A percentile compares a stretch with the other conserved stretches of the same genome.
Conservation (phyloP, 306 rosid genomes). For the Rubus idaeus region DNA sequence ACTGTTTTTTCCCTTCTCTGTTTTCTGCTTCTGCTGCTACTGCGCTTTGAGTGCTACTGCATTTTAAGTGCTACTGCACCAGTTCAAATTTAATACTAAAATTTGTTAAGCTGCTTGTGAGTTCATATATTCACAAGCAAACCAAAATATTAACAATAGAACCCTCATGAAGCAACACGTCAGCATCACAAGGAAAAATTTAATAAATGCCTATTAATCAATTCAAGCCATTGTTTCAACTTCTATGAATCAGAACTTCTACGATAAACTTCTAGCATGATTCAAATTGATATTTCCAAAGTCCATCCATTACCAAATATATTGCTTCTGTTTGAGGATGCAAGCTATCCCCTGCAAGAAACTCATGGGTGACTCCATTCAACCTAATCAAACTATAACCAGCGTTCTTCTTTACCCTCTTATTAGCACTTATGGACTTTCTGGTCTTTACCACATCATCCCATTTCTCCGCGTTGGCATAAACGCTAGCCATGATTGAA, state of each 20-base stretch:
- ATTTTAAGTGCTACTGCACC: too few relatives aligned
- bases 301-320: constrained; percentile 16
- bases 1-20: too few relatives aligned
- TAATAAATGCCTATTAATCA: neutral
- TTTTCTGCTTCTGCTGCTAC: too few relatives aligned
- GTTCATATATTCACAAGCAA: too few relatives aligned
- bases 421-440: constrained; percentile 43
- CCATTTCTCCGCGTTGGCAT: constrained; percentile 64
- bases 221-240: constrained; percentile 2
- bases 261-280: neutral
- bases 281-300: constrained; percentile 24
- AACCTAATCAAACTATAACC: constrained; percentile 54
- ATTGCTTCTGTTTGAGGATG: constrained; percentile 24
- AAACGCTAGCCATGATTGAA: constrained; percentile 69
- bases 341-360: constrained; percentile 22
- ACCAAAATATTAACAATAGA: too few relatives aligned
- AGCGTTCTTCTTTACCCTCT: constrained; percentile 55
- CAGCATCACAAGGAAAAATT: neutral
- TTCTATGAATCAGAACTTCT: neutral
- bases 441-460: constrained; percentile 59
- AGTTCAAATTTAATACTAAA: too few relatives aligned
- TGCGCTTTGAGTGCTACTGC: too few relatives aligned
- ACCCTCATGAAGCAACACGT: constrained; percentile 32
- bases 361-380: constrained; percentile 27
- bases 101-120: too few relatives aligned